phyloP scores from a whole-genome alignment of 176 grass and related monocot species.

The Aechmea fasciata region DNA sequence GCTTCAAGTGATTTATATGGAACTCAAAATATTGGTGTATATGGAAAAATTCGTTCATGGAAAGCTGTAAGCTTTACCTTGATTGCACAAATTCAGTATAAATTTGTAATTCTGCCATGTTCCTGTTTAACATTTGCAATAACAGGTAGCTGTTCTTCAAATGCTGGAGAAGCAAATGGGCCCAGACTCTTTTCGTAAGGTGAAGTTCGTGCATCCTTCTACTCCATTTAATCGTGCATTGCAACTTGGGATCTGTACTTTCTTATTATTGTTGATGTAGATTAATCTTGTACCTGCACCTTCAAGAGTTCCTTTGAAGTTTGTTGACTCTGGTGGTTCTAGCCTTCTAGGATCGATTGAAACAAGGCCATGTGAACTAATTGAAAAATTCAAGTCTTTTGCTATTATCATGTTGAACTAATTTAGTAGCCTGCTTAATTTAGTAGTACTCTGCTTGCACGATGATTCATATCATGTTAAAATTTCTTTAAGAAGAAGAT shows the following conservation, averaged over 20 bases:
- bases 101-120: conserved; percentile 9
- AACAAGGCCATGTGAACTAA: no score
- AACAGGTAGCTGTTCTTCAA: conserved; percentile 88
- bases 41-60: conserved; percentile 86
- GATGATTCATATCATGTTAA: no score
- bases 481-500: no score
- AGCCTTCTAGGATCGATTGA: no score
- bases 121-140: conserved; percentile 23
- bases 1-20: conserved; percentile 87
- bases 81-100: conserved; percentile 5
- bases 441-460: no score
- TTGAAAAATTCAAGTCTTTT: no score
- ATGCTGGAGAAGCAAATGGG: conserved; percentile 99
- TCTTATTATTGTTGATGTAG: background rate
- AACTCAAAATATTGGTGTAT: conserved; percentile 86
- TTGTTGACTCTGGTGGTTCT: no score
- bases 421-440: no score
- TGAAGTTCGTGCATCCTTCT: conserved; percentile 21
- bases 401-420: no score
- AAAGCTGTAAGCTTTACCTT: conserved; percentile 72
- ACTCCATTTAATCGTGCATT: background rate
- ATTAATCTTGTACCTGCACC: no score
- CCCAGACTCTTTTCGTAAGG: conserved; percentile 84
- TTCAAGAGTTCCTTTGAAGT: no score
- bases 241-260: conserved; percentile 1